These are phyloP conservation scores for Novymonas esmeraldas DNA, from an alignment of 208 protist genomes.

Conservation along the genomic window DNA sequence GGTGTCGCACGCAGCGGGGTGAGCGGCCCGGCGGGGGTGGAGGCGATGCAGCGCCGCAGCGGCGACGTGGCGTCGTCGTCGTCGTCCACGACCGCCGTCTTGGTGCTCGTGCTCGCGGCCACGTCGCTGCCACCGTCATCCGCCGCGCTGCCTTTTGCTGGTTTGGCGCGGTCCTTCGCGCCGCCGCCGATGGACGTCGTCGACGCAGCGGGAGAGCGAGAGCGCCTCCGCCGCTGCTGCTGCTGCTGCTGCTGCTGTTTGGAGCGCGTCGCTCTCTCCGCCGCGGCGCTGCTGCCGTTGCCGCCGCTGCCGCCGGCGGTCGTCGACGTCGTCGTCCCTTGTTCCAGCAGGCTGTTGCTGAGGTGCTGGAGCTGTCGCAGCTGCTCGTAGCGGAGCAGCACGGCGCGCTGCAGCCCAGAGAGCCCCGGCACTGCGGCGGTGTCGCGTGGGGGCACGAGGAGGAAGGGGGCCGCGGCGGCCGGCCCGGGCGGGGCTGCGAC, in stretches of 20 bases:
- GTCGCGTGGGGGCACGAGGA: neutral
- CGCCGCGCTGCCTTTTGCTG: neutral
- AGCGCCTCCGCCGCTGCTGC: neutral
- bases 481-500: conserved; percentile 4
- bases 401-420: conserved; percentile 36
- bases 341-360: conserved; percentile 24
- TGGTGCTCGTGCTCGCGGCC: neutral
- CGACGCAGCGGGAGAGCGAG: neutral
- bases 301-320: neutral
- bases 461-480: neutral
- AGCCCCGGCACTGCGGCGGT: conserved; percentile 19
- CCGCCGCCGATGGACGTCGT: neutral
- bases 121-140: neutral
- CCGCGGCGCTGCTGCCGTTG: neutral
- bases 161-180: neutral
- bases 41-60: conserved; percentile 17
- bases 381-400: conserved; percentile 52
- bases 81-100: conserved; percentile 2
- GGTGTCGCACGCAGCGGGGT: conserved; percentile 24
- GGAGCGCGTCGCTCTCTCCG: neutral
- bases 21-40: neutral
- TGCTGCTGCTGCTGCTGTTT: neutral
- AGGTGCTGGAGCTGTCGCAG: conserved; percentile 43
- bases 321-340: conserved; percentile 13
- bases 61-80: neutral